These are phyloP conservation scores for Alternaria viburni DNA, from an alignment of 2,329 filamentous ascomycete genomes.

Conservation along the genomic window DNA sequence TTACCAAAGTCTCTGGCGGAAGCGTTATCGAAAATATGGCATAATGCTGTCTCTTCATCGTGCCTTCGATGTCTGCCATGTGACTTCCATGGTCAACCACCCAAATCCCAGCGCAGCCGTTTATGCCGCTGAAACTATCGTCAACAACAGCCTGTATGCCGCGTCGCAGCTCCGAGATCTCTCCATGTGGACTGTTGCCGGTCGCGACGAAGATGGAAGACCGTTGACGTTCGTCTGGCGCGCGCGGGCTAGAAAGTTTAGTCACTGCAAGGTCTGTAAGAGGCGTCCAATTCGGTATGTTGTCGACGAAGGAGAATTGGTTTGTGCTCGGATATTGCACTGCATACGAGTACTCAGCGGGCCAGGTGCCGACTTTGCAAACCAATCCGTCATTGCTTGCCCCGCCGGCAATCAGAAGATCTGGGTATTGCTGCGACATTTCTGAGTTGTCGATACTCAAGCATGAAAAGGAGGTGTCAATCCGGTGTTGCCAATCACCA, in stretches of 20 bases:
- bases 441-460: conserved; percentile 59
- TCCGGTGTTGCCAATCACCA: conserved; percentile 70
- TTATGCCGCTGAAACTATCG: conserved; percentile 36
- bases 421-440: conserved; percentile 63
- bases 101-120: conserved; percentile 48
- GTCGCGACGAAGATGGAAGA: conserved; percentile 49
- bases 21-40: conserved; percentile 48
- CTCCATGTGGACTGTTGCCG: conserved; percentile 52
- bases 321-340: conserved; percentile 59
- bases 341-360: conserved; percentile 54
- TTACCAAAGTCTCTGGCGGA: conserved; percentile 37
- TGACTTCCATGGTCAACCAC: conserved; percentile 41
- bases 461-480: conserved; percentile 82
- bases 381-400: conserved; percentile 78
- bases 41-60: conserved; percentile 34
- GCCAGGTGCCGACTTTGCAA: conserved; percentile 66
- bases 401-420: conserved; percentile 81
- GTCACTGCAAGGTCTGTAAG: conserved; percentile 56
- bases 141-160: conserved; percentile 51
- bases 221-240: conserved; percentile 28
- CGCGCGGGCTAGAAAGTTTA: conserved; percentile 27
- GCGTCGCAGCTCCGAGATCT: conserved; percentile 51
- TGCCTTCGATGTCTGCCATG: conserved; percentile 33
- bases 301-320: conserved; percentile 58
- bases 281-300: conserved; percentile 67